Evolutionary conservation across 768 basidiomycete species (phyloP), one percentile per base, ranked within the genome.

Genomic region (Serpula lacrymans): DNA sequence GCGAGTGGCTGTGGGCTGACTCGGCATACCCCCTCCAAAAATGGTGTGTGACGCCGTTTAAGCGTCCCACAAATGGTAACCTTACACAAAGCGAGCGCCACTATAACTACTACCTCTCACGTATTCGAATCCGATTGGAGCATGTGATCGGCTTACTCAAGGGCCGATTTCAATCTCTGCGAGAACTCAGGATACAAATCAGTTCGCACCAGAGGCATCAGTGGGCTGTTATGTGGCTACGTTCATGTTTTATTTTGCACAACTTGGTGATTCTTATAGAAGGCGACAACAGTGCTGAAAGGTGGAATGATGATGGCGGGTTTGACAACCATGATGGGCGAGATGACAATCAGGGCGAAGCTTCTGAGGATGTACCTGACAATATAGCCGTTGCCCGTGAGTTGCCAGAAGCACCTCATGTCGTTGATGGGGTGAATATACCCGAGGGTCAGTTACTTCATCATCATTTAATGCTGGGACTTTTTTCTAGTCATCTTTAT

Each of bases 21-120:
- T 67, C 63, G 4, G 63, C 68, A 20, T 69, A 69, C 52, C 58
- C 63, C n/a, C n/a, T n/a, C n/a, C n/a, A n/a, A n/a, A n/a, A n/a
- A n/a, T n/a, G n/a, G n/a, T 53, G 53, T 44, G 43, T 58, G 5
- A n/a, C 38, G 11, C 55, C 57, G 30, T 58, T 48, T 48, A 58
- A 58, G 31, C 46, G 45, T n/a, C n/a, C n/a, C n/a, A n/a, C n/a
- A n/a, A n/a, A n/a, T n/a, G n/a, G n/a, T n/a, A n/a, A n/a, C n/a
- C n/a, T n/a, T n/a, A n/a, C n/a, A n/a, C 21, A 24, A 13, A 14
- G 41, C 47, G 8, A 63, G 61, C 40, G 27, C 37, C 28, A 38
- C 6, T 39, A 51, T 39, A 60, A 60, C 38, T 54, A 55, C 28
- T 32, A 55, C 49, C 49, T 63, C 21, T 63, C 55, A n/a, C 14